Base-by-base conservation (phyloP, 129 eudicot species). In the Apium graveolens region DNA sequence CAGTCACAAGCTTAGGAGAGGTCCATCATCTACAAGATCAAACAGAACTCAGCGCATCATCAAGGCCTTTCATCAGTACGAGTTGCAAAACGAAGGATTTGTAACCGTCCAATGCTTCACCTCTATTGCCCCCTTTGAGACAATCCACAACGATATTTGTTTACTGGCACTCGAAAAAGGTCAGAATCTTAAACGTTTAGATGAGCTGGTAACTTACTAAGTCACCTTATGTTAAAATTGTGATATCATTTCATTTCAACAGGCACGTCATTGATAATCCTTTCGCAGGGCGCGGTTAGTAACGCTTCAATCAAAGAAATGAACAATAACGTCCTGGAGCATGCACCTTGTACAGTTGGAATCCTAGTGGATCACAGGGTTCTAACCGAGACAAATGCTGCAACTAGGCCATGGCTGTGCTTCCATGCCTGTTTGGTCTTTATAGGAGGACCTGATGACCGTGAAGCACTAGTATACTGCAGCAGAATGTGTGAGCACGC, bases 401-500 rank as follows among this genome's bases (percentile, higher is more conserved):
- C 78, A 29, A 8, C 73, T 11, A n/a, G 55, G 65, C 45, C 78
- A 9, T 80, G 75, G 80, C 46, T 66, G 11, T 12, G 17, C 39
- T 68, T 75, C 34, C 69, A 75, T 16, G 76, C n/a, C 2, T 81
- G 84, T 57, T 45, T 75, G 26, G 38, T 81, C 42, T 81, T 81
- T 68, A 75, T 75, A 35, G 80, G 80, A n/a, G 84, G 84, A 46
- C 41, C 80, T 11, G 84, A 81, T 48, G 79, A 75, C 18, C 84
- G 84, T 0, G 84, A 81, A 74, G 80, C 84, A 31, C 53, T 81
- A 8, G 38, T 45, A 21, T 81, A 81, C 26, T 79, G 43, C 21
- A 34, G 41, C 31, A 63, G 84, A 39, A 81, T 75, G 84, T 72
- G 53, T 27, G 80, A 81, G 53, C 79, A 81, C 35, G 49, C 76